Conservation (phyloP, 257 asterid genomes). For the Solanum paucissectum region DNA sequence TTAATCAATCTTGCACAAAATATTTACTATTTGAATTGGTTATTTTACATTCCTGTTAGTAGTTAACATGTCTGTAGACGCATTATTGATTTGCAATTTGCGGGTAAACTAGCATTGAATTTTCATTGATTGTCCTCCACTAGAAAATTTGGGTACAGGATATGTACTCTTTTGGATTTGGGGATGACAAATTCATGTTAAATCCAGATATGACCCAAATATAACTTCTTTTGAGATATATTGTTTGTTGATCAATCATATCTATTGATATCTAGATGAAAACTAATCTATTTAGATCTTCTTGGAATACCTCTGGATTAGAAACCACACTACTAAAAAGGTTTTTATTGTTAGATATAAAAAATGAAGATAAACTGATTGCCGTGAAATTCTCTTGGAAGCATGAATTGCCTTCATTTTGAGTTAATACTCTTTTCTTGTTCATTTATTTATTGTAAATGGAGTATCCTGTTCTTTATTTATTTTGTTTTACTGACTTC, state of each 20-base stretch:
- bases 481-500: neutral
- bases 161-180: neutral
- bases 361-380: neutral
- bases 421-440: neutral
- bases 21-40: neutral
- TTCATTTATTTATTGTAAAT: neutral
- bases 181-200: neutral
- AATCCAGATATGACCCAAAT: neutral
- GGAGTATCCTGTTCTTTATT: neutral
- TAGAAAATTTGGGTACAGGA: neutral
- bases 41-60: neutral
- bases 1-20: neutral
- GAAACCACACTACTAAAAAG: neutral
- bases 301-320: neutral
- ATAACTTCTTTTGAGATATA: neutral
- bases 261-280: neutral
- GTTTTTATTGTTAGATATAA: neutral
- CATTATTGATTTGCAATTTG: neutral
- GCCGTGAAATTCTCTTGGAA: neutral
- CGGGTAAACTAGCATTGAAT: neutral
- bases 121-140: neutral
- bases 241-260: neutral
- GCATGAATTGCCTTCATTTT: neutral
- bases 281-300: neutral
- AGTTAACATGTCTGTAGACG: neutral